Conservation (phyloP, 169 alveolate genomes). For the Theileria annulata region DNA sequence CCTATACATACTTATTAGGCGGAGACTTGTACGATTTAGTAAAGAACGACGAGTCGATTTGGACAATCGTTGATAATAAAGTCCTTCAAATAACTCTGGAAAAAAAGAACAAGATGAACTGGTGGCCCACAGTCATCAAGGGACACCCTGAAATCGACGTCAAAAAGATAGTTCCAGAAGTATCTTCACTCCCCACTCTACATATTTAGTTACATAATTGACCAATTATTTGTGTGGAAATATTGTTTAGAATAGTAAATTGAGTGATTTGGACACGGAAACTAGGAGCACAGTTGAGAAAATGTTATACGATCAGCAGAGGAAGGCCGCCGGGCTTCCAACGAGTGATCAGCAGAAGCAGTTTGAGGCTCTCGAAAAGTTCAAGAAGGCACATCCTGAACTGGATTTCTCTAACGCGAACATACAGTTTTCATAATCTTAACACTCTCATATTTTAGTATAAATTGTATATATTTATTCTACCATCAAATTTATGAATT, state of each 20-base stretch:
- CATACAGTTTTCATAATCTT: conserved; percentile 34
- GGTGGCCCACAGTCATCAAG: conserved; percentile 95
- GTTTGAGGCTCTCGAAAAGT: conserved; percentile 89
- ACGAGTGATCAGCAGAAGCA: conserved; percentile 92
- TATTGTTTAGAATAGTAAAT: conserved; percentile 83
- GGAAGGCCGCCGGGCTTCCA: conserved; percentile 91
- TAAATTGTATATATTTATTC: no score
- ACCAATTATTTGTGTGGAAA: neutral
- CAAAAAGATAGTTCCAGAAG: conserved; percentile 94
- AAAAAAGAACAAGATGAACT: conserved; percentile 88
- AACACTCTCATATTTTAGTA: neutral
- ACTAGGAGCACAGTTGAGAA: conserved; percentile 95
- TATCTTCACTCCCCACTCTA: neutral
- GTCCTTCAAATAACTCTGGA: conserved; percentile 86
- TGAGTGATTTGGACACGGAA: conserved; percentile 94
- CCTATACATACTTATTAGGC: conserved; percentile 30
- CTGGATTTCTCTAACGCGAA: conserved; percentile 96
- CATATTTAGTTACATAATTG: neutral
- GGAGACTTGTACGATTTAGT: conserved; percentile 90
- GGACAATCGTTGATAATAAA: conserved; percentile 92
- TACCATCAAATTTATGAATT: no score
- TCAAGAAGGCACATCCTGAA: conserved; percentile 96
- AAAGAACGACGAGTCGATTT: conserved; percentile 90
- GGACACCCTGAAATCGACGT: conserved; percentile 96
- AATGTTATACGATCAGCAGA: conserved; percentile 95